These are phyloP conservation scores for Eucalyptus melliodora DNA, from an alignment of 345 rosid genomes.

Conservation along the genomic window DNA sequence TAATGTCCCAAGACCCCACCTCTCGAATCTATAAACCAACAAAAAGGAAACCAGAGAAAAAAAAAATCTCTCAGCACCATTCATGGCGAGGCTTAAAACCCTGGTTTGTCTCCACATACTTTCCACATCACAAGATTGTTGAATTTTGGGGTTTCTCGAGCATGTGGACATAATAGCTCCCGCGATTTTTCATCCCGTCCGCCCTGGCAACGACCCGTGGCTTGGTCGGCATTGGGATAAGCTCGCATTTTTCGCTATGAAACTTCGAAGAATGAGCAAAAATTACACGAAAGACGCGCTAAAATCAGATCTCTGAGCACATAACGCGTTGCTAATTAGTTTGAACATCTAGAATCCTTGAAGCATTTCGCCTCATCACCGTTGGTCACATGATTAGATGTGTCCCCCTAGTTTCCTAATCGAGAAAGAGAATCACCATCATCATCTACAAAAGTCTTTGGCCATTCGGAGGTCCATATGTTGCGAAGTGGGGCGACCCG, in stretches of 20 bases:
- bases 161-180: background rate
- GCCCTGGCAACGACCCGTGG: background rate
- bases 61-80: background rate
- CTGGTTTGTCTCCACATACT: background rate
- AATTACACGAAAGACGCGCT: background rate
- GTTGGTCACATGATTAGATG: background rate
- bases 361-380: background rate
- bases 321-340: background rate
- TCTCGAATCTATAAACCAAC: background rate
- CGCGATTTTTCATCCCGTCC: background rate
- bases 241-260: background rate
- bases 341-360: background rate
- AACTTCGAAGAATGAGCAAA: background rate
- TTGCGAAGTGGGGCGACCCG: background rate
- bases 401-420: background rate
- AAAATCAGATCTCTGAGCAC: background rate
- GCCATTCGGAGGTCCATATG: background rate
- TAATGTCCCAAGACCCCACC: background rate
- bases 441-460: background rate
- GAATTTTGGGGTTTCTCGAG: background rate
- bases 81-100: background rate
- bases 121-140: background rate
- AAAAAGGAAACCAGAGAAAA: background rate
- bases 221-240: background rate
- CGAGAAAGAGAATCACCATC: background rate